These are phyloP conservation scores for Solanum sitiens DNA, from an alignment of 257 asterid genomes.

Conservation along the genomic window DNA sequence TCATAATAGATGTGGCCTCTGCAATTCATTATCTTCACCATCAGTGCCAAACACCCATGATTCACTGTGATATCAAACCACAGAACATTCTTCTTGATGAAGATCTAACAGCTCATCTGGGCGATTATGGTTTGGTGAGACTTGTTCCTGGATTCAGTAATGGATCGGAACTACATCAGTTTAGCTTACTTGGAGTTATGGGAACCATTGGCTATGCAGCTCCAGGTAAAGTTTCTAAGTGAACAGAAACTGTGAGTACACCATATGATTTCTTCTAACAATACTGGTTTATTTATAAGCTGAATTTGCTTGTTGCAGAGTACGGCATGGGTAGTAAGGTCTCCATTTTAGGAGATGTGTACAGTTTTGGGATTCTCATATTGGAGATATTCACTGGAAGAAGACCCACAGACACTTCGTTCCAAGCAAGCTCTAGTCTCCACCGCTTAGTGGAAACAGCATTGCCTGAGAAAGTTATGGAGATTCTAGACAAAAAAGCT, in stretches of 20 bases:
- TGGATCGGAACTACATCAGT: slow-evolving; percentile 5
- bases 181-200: slow-evolving; percentile 27
- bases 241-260: not conserved
- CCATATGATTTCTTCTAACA: not conserved
- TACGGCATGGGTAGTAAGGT: slow-evolving; percentile 17
- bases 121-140: slow-evolving; percentile 37
- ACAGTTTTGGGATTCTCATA: slow-evolving; percentile 30
- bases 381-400: slow-evolving; percentile 26
- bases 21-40: slow-evolving; percentile 40
- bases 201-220: slow-evolving; percentile 51
- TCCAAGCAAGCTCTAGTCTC: slow-evolving; percentile 10
- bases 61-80: slow-evolving; percentile 50
- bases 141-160: slow-evolving; percentile 4
- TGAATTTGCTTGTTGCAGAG: slow-evolving; percentile 9
- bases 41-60: slow-evolving; percentile 19
- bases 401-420: slow-evolving; percentile 23
- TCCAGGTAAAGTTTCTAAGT: slow-evolving; percentile 24
- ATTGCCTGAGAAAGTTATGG: slow-evolving; percentile 3
- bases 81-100: slow-evolving; percentile 39
- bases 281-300: not conserved
- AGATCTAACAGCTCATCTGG: slow-evolving; percentile 30
- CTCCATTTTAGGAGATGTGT: slow-evolving; percentile 24
- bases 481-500: slow-evolving; percentile 16
- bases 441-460: slow-evolving; percentile 3
- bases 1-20: slow-evolving; percentile 30